Percentiles rank a stretch among this genome's conserved stretches.
These are phyloP conservation scores for Eucalyptus curtisii DNA, from an alignment of 345 rosid genomes.

Conservation along the genomic window DNA sequence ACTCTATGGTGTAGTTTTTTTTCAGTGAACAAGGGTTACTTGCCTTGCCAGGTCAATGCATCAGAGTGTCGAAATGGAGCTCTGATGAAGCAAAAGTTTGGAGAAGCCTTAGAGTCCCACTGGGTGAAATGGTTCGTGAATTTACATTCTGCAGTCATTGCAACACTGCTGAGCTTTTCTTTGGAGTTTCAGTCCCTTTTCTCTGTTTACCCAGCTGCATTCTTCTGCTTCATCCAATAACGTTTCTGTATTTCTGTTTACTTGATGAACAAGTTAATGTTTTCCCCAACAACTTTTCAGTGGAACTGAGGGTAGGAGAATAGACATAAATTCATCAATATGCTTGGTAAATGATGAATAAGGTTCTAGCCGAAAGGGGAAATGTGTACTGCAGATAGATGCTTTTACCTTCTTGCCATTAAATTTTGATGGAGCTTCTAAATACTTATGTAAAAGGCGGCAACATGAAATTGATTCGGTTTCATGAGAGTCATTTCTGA, in stretches of 20 bases:
- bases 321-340: background rate
- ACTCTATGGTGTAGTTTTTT: background rate
- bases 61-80: slow-evolving; percentile 86
- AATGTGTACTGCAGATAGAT: background rate
- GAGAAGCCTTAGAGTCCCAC: slow-evolving; percentile 69
- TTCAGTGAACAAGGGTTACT: background rate
- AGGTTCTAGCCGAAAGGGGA: background rate
- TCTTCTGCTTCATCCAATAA: background rate
- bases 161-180: background rate
- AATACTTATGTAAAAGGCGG: background rate
- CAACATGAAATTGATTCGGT: background rate
- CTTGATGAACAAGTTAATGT: background rate
- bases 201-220: background rate
- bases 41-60: slow-evolving; percentile 48
- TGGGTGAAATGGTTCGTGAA: slow-evolving; percentile 50
- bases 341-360: background rate
- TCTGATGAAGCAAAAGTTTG: slow-evolving; percentile 68
- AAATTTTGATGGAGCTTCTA: background rate
- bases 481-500: background rate
- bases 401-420: background rate
- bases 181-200: background rate
- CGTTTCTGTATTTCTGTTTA: background rate
- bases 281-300: background rate
- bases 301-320: background rate
- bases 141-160: background rate